These are phyloP conservation scores for Paracoccidioides lutzii DNA, from an alignment of 2,329 filamentous ascomycete genomes.

Conservation along the genomic window DNA sequence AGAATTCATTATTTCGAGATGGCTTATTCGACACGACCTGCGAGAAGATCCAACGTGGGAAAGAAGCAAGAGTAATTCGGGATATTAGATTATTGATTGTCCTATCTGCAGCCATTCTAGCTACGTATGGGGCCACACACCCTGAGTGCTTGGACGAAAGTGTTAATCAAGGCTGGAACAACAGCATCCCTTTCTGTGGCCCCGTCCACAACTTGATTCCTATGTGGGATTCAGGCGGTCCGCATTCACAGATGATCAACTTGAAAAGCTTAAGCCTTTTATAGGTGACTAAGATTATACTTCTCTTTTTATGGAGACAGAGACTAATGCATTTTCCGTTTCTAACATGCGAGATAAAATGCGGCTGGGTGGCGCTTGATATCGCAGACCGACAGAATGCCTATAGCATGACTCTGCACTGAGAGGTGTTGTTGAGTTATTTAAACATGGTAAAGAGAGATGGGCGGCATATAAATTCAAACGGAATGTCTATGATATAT, in stretches of 20 bases:
- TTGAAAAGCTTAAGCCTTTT: conserved; percentile 29
- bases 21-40: no score
- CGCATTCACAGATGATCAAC: conserved; percentile 33
- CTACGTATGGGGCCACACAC: conserved; percentile 12
- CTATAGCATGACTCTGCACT: not conserved
- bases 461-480: no score
- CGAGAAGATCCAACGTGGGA: no score
- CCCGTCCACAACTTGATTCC: conserved; percentile 16
- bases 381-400: no score
- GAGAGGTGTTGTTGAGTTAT: no score
- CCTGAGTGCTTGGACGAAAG: conserved; percentile 20
- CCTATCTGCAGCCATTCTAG: conserved; percentile 17
- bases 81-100: conserved; percentile 20
- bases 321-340: no score
- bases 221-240: conserved; percentile 15
- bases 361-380: no score
- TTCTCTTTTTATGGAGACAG: conserved; percentile 34
- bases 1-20: no score
- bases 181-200: conserved; percentile 16
- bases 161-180: conserved; percentile 23
- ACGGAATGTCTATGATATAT: no score
- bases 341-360: no score
- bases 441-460: no score
- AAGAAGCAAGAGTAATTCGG: no score
- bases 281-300: conserved; percentile 16